These are phyloP conservation scores for Calonectria montana DNA, from an alignment of 2,329 filamentous ascomycete genomes.

Conservation along the genomic window DNA sequence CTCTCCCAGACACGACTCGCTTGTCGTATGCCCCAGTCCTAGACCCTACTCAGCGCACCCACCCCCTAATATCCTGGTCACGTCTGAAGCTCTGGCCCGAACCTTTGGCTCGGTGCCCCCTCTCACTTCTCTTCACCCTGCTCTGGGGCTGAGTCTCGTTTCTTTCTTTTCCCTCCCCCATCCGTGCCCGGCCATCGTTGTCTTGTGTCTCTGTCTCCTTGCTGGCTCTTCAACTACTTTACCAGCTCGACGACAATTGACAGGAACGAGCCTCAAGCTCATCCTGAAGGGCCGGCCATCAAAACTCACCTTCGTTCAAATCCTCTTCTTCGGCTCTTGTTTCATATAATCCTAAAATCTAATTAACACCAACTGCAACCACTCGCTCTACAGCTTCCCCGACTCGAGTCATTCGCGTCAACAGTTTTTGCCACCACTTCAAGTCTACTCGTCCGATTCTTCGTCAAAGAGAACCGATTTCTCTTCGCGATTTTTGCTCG, in stretches of 20 bases:
- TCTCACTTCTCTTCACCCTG: slow-evolving; percentile 26
- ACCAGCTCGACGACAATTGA: slow-evolving; percentile 38
- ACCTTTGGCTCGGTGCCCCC: slow-evolving; percentile 25
- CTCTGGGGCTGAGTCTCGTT: slow-evolving; percentile 29
- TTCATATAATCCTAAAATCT: slow-evolving; percentile 40
- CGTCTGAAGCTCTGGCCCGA: slow-evolving; percentile 23
- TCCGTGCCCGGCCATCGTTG: slow-evolving; percentile 40
- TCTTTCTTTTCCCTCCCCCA: slow-evolving; percentile 29
- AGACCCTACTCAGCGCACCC: slow-evolving; percentile 11
- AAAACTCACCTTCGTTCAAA: slow-evolving; percentile 36
- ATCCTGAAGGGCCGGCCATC: slow-evolving; percentile 32
- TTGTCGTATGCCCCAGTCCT: slow-evolving; percentile 1
- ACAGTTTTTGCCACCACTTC: slow-evolving; percentile 28
- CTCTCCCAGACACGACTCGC: slow-evolving; percentile 8
- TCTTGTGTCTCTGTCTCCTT: slow-evolving; percentile 28
- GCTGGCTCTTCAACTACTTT: slow-evolving; percentile 38
- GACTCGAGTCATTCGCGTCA: slow-evolving; percentile 26
- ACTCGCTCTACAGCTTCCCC: slow-evolving; percentile 34
- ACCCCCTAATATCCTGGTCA: slow-evolving; percentile 27
- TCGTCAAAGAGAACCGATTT: slow-evolving; percentile 40
- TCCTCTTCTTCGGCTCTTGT: slow-evolving; percentile 32
- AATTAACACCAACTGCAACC: slow-evolving; percentile 41
- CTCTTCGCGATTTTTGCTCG: slow-evolving; percentile 46
- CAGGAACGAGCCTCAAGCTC: slow-evolving; percentile 40
- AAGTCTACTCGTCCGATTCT: slow-evolving; percentile 33